phyloP scores from a whole-genome alignment of 2,329 filamentous ascomycete species.

The Verticillium tricorpus region DNA sequence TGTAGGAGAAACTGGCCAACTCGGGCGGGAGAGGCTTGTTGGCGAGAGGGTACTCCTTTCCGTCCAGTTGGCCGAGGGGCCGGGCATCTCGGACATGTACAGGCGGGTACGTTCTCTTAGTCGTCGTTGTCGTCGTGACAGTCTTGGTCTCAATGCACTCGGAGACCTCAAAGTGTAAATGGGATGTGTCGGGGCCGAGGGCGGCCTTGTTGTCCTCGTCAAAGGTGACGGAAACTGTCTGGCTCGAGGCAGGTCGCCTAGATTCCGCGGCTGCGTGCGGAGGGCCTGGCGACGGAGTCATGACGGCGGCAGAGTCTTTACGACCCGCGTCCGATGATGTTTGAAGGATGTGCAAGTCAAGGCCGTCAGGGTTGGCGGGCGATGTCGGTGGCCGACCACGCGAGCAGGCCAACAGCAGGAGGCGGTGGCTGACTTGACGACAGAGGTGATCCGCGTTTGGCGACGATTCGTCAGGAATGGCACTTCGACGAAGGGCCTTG shows the following conservation, averaged over 20 bases:
- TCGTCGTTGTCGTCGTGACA: conserved; percentile 89
- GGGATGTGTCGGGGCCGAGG: conserved; percentile 24
- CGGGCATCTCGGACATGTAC: conserved; percentile 71
- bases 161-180: conserved; percentile 53
- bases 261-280: conserved; percentile 14
- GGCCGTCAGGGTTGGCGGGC: not conserved
- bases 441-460: not conserved
- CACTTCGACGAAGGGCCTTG: not conserved
- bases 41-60: conserved; percentile 87
- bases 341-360: not conserved
- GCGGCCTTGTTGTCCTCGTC: conserved; percentile 31
- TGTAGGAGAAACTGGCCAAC: conserved; percentile 72
- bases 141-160: conserved; percentile 66
- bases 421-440: not conserved
- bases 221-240: conserved; percentile 44
- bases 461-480: not conserved
- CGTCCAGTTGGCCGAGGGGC: conserved; percentile 68
- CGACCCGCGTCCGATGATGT: not conserved
- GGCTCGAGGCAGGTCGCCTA: conserved; percentile 29
- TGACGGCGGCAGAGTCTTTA: conserved; percentile 16
- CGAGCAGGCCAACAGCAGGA: not conserved
- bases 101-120: conserved; percentile 80
- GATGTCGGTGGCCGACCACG: not conserved
- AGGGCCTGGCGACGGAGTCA: conserved; percentile 30
- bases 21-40: conserved; percentile 75